Conservation (phyloP, 2,329 filamentous ascomycete species). For the Botrytis porri region DNA sequence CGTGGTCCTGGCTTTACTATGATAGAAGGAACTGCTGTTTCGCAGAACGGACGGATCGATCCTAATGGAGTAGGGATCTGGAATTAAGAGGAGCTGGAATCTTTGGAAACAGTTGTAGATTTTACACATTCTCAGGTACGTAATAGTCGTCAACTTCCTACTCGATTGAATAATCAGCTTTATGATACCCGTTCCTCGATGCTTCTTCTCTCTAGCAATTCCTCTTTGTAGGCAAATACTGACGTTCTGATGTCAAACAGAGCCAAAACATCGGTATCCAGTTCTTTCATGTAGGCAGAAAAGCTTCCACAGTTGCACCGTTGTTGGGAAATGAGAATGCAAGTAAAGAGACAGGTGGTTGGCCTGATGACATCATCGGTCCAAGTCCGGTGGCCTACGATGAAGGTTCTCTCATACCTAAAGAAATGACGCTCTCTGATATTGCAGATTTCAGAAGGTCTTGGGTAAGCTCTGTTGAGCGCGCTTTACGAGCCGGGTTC, state of each 20-base stretch:
- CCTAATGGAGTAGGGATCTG: constrained; percentile 78
- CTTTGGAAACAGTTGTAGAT: constrained; percentile 65
- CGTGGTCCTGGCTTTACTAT: constrained; percentile 72
- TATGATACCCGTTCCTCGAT: too few relatives aligned
- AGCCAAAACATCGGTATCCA: constrained; percentile 74
- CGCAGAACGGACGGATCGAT: constrained; percentile 75
- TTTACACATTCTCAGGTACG: constrained; percentile 71
- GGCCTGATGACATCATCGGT: constrained; percentile 54
- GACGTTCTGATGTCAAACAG: too few relatives aligned
- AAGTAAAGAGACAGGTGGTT: constrained; percentile 50
- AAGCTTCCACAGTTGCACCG: constrained; percentile 59
- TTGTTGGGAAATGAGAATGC: constrained; percentile 61
- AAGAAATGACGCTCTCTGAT: constrained; percentile 64
- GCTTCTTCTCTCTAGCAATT: too few relatives aligned
- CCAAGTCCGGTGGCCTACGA: constrained; percentile 57
- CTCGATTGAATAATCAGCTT: too few relatives aligned
- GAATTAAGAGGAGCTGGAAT: constrained; percentile 75
- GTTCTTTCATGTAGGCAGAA: constrained; percentile 75
- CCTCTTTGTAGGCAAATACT: too few relatives aligned
- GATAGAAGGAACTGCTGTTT: constrained; percentile 75
- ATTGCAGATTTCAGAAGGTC: constrained; percentile 63
- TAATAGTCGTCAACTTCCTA: too few relatives aligned
- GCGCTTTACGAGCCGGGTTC: constrained; percentile 62
- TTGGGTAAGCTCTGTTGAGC: constrained; percentile 56
- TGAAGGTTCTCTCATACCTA: constrained; percentile 58